These are phyloP conservation scores for Melaleuca alternifolia DNA, from an alignment of 345 rosid genomes.

Conservation along the genomic window DNA sequence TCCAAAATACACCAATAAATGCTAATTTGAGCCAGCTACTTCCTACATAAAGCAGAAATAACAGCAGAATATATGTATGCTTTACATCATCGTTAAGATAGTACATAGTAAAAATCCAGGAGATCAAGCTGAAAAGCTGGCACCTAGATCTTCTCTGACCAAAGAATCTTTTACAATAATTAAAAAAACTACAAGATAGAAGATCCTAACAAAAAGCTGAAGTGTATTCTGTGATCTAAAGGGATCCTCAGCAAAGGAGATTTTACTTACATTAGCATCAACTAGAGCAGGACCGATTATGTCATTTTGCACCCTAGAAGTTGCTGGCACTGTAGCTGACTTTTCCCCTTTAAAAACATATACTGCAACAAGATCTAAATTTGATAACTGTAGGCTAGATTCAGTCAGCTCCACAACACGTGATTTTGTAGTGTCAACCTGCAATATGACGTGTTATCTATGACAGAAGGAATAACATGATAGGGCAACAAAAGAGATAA, in stretches of 20 bases:
- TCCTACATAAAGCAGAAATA: background rate
- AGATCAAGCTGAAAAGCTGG: background rate
- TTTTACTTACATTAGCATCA: conserved; percentile 57
- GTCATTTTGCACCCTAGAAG: conserved; percentile 54
- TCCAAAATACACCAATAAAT: background rate
- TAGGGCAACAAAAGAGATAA: background rate
- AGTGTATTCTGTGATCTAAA: background rate
- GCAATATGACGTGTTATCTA: conserved; percentile 10
- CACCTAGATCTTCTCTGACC: background rate
- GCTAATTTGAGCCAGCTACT: background rate
- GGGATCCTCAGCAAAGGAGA: background rate
- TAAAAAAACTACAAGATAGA: background rate
- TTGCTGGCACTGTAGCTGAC: conserved; percentile 35
- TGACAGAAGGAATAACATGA: background rate
- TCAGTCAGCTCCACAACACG: conserved; percentile 62
- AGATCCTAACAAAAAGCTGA: background rate
- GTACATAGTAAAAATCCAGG: background rate
- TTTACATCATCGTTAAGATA: background rate
- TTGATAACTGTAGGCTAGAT: conserved; percentile 71
- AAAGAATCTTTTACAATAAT: background rate
- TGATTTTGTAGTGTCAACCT: conserved; percentile 68
- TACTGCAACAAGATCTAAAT: conserved; percentile 57
- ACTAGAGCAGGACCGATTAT: conserved; percentile 69
- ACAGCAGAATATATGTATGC: background rate
- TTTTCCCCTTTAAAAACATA: conserved; percentile 52